A percentile compares a stretch with the other conserved stretches of the same genome.
phyloP scores from a whole-genome alignment of 441 rosid species.

The Eutrema salsugineum region DNA sequence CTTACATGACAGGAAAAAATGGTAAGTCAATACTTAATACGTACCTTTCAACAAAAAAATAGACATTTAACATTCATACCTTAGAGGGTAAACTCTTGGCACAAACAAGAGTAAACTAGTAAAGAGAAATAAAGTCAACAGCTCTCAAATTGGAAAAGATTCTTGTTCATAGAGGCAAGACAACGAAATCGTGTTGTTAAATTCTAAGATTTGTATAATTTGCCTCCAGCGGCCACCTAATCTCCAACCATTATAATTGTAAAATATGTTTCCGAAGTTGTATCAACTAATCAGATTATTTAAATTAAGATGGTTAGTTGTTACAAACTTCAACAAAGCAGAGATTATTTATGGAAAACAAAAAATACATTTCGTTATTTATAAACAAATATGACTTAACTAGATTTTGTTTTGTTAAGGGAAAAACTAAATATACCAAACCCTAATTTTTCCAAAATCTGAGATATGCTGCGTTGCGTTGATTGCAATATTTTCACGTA shows the following conservation, averaged over 20 bases:
- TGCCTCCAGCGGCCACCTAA: slow-evolving; percentile 16
- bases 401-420: too few species aligned
- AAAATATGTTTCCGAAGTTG: neutral
- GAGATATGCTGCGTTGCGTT: too few species aligned
- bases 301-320: too few species aligned
- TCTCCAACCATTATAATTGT: neutral
- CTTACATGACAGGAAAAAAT: too few species aligned
- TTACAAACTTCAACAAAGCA: too few species aligned
- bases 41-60: too few species aligned
- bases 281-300: neutral
- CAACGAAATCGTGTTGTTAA: neutral
- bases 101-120: neutral
- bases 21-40: neutral
- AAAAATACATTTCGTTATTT: too few species aligned
- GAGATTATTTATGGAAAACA: too few species aligned
- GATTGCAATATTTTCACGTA: neutral
- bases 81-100: neutral
- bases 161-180: slow-evolving; percentile 10
- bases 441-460: too few species aligned
- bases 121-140: slow-evolving; percentile 1
- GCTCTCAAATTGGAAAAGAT: slow-evolving; percentile 3
- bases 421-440: too few species aligned
- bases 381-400: too few species aligned
- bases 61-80: too few species aligned
- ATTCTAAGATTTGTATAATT: slow-evolving; percentile 1